Base-by-base conservation (phyloP, 1,139 yeast species). In the Lodderomyces beijingensis region DNA sequence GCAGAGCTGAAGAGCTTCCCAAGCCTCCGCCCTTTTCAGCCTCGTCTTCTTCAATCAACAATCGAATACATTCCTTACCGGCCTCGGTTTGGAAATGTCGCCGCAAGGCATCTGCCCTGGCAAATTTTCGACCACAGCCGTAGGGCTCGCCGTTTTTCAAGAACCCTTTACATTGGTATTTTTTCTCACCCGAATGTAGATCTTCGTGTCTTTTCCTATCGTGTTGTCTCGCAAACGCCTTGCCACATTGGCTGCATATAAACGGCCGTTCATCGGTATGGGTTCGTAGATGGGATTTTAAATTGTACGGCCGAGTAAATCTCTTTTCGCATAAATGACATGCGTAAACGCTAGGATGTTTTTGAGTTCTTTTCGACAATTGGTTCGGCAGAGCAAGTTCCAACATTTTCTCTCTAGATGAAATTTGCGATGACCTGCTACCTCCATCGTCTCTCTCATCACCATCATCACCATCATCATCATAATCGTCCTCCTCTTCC, bases 261-360 rank as follows among this genome's bases (percentile, higher is more conserved):
- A 79, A 91, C 4, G 98, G 98, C 39, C 95, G 67, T 53, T 91
- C 97, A 53, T 88, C 89, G 0, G 96, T 89, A 55, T 91, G 98
- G 0, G 97, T 89, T 38, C 96, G 65, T 49, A 85, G 63, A 60
- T 91, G 98, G 0, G 96, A 86, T 47, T 91, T 85, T 47, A 91
- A 65, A 53, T 91, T 91, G 57, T 91, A 91, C 0, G 96, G 96
- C 38, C 97, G 63, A 2, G 97, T 88, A 53, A 91, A 91, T 32
- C 81, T 63, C 55, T 87, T 88, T 28, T 81, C 89, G 58, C 98
- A 91, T 32, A 84, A 57, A 39, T 80, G 79, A 56, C 98, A 91
- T 0, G 86, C 83, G 55, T 78, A 88, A 8, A 80, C 74, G 18
- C 89, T 75, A 0, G 94, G 91, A 49, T 82, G 84, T 45, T 82